These are phyloP conservation scores for Lycium barbarum DNA, from an alignment of 257 asterid species.

Conservation along the genomic window DNA sequence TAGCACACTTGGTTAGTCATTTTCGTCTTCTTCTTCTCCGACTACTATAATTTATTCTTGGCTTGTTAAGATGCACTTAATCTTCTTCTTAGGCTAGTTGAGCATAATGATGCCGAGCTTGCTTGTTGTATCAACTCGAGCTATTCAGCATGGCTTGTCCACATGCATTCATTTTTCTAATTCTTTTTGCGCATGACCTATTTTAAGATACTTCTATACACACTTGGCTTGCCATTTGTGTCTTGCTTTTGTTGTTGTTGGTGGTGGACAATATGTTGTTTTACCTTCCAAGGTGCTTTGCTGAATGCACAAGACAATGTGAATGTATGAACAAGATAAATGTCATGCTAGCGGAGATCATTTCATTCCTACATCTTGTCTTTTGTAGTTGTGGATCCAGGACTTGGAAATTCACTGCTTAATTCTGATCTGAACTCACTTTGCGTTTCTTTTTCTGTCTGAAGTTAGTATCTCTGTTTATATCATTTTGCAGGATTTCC, in stretches of 20 bases:
- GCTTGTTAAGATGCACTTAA: background rate
- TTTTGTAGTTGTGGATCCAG: constrained; percentile 8
- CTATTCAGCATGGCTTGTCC: background rate
- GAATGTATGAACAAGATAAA: constrained; percentile 2
- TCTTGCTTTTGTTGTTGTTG: background rate
- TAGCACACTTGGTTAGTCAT: constrained; percentile 1
- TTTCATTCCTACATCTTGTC: background rate
- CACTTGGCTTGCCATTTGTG: background rate
- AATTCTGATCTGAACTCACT: background rate
- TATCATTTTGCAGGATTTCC: constrained; percentile 75
- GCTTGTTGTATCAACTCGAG: constrained; percentile 5
- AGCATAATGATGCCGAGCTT: background rate
- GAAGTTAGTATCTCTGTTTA: constrained; percentile 16
- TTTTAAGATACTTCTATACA: background rate
- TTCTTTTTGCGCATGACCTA: background rate
- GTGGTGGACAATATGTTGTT: background rate
- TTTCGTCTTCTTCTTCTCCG: background rate
- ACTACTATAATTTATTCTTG: background rate
- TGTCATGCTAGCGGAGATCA: constrained; percentile 4
- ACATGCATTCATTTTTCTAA: background rate
- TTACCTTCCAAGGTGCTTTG: background rate
- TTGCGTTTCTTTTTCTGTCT: constrained; percentile 17
- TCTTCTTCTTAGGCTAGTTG: constrained; percentile 22
- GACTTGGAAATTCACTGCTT: constrained; percentile 10
- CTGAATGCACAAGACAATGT: background rate